Percentiles rank a stretch among this genome's conserved stretches.
phyloP scores from a whole-genome alignment of 2,329 filamentous ascomycete genomes.

The Graphilbum fragrans region DNA sequence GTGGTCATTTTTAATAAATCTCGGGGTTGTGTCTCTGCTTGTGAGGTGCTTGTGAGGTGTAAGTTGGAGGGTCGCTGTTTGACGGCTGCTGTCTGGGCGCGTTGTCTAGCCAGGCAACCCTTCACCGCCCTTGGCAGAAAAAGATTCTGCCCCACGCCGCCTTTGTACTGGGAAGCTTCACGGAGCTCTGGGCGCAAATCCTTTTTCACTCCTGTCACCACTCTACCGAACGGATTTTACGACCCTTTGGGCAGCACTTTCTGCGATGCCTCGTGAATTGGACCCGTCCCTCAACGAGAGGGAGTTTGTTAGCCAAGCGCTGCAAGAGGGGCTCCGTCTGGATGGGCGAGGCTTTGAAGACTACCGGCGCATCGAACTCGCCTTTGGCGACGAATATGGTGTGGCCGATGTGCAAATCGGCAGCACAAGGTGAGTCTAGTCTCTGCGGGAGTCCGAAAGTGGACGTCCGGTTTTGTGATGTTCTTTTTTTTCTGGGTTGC shows the following conservation, averaged over 20 bases:
- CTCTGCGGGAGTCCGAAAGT: not conserved
- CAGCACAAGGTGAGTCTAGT: slow-evolving; percentile 62
- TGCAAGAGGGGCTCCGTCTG: slow-evolving; percentile 68
- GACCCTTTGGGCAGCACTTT: too few species aligned
- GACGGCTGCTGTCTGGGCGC: too few species aligned
- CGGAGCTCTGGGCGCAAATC: not conserved
- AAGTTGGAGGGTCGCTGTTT: too few species aligned
- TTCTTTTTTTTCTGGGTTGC: not conserved
- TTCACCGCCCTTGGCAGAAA: slow-evolving; percentile 15
- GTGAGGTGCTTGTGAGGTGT: not conserved
- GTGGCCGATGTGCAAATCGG: slow-evolving; percentile 78
- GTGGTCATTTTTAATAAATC: slow-evolving; percentile 51
- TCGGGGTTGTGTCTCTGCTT: not conserved
- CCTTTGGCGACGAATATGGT: slow-evolving; percentile 84
- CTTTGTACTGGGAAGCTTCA: slow-evolving; percentile 1
- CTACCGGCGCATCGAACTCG: slow-evolving; percentile 64
- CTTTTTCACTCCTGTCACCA: not conserved
- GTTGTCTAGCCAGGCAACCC: too few species aligned
- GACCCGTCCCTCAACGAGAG: slow-evolving; percentile 84
- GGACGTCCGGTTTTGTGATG: not conserved
- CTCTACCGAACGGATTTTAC: too few species aligned
- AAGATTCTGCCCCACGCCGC: slow-evolving; percentile 3
- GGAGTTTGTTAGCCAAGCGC: slow-evolving; percentile 71
- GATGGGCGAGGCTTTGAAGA: slow-evolving; percentile 75
- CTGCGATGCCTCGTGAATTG: slow-evolving; percentile 75